Evolutionary conservation across 75 land plant species (phyloP).

Genomic region (Larix kaempferi): DNA sequence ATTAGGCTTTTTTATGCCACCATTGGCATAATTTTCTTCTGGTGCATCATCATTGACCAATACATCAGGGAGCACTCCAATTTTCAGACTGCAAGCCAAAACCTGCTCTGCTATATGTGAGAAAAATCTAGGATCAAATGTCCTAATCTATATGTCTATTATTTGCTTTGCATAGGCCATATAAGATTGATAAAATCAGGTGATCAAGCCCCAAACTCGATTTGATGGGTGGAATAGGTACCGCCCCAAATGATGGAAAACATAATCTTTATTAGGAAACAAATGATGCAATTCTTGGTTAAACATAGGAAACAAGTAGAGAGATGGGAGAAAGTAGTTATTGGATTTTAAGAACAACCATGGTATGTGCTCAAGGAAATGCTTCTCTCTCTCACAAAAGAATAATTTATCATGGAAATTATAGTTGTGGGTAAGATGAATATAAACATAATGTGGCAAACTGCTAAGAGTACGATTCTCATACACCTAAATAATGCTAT

Average conservation of each 20-base stretch:
- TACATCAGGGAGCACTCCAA: conserved; percentile 49
- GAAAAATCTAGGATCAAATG: conserved; percentile 32
- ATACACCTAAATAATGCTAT: conserved; percentile 9
- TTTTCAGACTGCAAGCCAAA: conserved; percentile 29
- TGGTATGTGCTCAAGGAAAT: conserved; percentile 27
- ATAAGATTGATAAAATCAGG: conserved; percentile 59
- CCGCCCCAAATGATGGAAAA: conserved; percentile 76
- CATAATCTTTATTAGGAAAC: conserved; percentile 65
- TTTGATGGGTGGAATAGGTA: conserved; percentile 82
- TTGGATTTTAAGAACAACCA: conserved; percentile 71
- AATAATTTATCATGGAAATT: conserved; percentile 63
- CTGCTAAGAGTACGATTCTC: background rate
- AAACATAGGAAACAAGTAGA: conserved; percentile 50
- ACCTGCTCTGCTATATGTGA: conserved; percentile 44
- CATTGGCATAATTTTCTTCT: conserved; percentile 1
- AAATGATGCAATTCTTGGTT: conserved; percentile 49
- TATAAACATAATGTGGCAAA: conserved; percentile 32
- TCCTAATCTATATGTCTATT: conserved; percentile 71
- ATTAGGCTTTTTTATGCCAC: conserved; percentile 17
- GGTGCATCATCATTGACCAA: no score
- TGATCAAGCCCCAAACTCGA: conserved; percentile 68
- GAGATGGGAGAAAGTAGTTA: conserved; percentile 72
- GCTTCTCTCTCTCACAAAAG: conserved; percentile 76
- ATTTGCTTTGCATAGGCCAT: conserved; percentile 50
- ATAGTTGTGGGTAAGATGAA: conserved; percentile 63